Evolutionary conservation across 1,139 yeast genomes (phyloP).

Genomic region (Suhomyces ambrosiae): DNA sequence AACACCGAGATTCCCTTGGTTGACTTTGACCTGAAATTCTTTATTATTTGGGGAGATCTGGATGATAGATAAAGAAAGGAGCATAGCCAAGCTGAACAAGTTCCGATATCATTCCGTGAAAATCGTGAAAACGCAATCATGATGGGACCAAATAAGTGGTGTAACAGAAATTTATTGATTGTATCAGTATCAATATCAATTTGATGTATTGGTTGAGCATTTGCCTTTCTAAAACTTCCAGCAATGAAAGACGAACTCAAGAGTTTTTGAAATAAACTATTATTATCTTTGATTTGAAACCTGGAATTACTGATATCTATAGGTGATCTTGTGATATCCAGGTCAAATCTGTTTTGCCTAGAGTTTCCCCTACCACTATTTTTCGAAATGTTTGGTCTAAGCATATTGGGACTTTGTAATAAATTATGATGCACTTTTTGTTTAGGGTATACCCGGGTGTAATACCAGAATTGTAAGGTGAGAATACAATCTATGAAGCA

Average conservation of each 20-base stretch:
- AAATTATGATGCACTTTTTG: conserved; percentile 22
- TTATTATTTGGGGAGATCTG: conserved; percentile 76
- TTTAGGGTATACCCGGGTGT: conserved; percentile 24
- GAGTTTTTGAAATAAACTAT: conserved; percentile 10
- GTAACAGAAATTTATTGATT: neutral
- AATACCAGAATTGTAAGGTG: conserved; percentile 29
- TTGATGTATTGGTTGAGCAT: conserved; percentile 2
- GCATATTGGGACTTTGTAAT: conserved; percentile 21
- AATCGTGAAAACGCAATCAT: neutral
- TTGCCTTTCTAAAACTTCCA: conserved; percentile 9
- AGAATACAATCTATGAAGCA: conserved; percentile 29
- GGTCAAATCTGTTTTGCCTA: conserved; percentile 14
- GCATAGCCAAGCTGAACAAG: conserved; percentile 87
- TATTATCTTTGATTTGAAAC: neutral
- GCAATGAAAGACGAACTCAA: conserved; percentile 9
- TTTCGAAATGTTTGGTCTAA: conserved; percentile 11
- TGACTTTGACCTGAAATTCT: conserved; percentile 33
- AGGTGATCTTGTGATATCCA: conserved; percentile 11
- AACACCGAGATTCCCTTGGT: conserved; percentile 42
- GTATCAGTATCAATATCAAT: no score
- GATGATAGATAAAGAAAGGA: conserved; percentile 84
- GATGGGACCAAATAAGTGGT: neutral
- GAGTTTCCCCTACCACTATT: neutral
- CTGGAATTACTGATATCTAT: conserved; percentile 10
- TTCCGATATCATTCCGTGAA: conserved; percentile 14